Evolutionary conservation across 768 basidiomycete species (phyloP).

Genomic region (Jaapia argillacea): DNA sequence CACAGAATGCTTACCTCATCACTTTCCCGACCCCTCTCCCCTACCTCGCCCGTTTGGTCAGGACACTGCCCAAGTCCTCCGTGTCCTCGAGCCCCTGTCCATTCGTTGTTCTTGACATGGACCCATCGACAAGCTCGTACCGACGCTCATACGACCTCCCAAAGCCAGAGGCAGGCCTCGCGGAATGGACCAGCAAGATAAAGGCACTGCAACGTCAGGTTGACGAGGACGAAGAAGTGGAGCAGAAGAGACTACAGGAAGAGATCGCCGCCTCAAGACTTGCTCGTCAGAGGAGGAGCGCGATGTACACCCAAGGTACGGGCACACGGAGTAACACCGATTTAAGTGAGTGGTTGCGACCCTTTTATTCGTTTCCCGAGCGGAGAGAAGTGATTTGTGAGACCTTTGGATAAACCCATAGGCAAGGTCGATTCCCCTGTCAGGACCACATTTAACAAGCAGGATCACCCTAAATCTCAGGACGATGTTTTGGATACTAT

Average conservation of each 20-base stretch:
- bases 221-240: constrained; percentile 72
- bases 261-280: constrained; percentile 40
- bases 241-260: constrained; percentile 55
- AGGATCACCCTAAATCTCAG: too few relatives aligned
- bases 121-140: not conserved
- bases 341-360: constrained; percentile 42
- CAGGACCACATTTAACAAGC: too few relatives aligned
- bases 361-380: too few relatives aligned
- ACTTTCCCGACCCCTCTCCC: too few relatives aligned
- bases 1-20: too few relatives aligned
- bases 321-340: constrained; percentile 24
- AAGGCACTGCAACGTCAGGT: constrained; percentile 73
- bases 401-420: too few relatives aligned
- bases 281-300: constrained; percentile 33
- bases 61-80: too few relatives aligned
- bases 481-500: too few relatives aligned
- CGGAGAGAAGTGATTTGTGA: too few relatives aligned
- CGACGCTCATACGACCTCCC: not conserved
- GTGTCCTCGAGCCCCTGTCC: not conserved
- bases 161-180: constrained; percentile 57
- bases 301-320: constrained; percentile 27
- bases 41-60: too few relatives aligned
- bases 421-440: too few relatives aligned
- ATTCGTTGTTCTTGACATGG: not conserved
- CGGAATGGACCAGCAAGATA: constrained; percentile 77